Base-by-base conservation (phyloP, 768 basidiomycete genomes). In the Tricholomella constricta region DNA sequence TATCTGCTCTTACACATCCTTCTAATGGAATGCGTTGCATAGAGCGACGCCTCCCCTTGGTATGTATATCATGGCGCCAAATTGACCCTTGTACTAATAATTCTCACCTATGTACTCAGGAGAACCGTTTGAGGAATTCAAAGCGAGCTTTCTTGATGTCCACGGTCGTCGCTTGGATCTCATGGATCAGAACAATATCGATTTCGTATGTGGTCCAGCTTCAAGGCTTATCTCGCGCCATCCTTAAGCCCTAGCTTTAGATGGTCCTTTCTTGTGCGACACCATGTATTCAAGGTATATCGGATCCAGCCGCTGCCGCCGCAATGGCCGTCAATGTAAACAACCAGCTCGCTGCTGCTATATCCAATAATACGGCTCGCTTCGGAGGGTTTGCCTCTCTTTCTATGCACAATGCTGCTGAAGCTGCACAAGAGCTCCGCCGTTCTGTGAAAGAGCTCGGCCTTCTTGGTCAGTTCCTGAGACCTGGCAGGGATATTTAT, bases 331-430 rank as follows among this genome's bases (percentile, higher is more conserved):
- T 67, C 10, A 60, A 53, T 3, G 65, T 72, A 6, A 76, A 78
- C 48, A 64, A 78, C 48, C 57, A 65, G 34, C 60, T 77, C 6
- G 73, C 73, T 15, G 63, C 62, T 10, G 55, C 58, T 2, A 77
- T 77, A 23, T 51, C 72, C 7, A 77, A 76, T 38, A 71, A 72
- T 36, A 74, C 74, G 0, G 62, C 61, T 19, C 66, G 75, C 4
- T 77, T 78, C 41, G 75, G 74, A 7, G 75, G 61, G 6, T 77
- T 77, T 54, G 77, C 74, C 7, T 59, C 75, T 4, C 50, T 78
- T 7, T 63, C 75, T 3, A 78, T 78, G 77, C 74, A 77, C 41
- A 72, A 78, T 46, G 73, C 76, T n/a, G 69, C 71, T 1, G 61
- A 59, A 20, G 77, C 76, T 2, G 72, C 69, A 6, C 61, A 66